A percentile compares a stretch with the other conserved stretches of the same genome.
Conservation (phyloP, 768 basidiomycete species). For the Lepiota venenata region DNA sequence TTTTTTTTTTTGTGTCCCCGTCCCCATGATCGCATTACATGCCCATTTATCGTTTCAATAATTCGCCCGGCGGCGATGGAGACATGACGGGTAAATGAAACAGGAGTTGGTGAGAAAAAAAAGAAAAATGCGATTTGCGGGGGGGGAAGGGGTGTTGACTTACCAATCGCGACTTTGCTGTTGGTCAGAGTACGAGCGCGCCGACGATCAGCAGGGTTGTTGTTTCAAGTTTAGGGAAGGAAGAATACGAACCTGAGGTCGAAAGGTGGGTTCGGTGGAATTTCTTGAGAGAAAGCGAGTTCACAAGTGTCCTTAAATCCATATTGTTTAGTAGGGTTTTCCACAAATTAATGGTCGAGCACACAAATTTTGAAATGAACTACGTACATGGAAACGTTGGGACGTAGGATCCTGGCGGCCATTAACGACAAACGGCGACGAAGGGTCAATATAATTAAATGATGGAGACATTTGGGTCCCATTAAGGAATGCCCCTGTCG, state of each 20-base stretch:
- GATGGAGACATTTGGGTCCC: conserved; percentile 34
- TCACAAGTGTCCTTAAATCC: conserved; percentile 39
- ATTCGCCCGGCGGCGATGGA: background rate
- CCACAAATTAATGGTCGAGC: background rate
- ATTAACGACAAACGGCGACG: conserved; percentile 39
- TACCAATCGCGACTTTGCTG: conserved; percentile 46
- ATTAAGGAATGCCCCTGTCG: conserved; percentile 44
- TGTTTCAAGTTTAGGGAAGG: no score
- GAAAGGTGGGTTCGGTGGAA: conserved; percentile 46
- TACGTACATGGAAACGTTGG: conserved; percentile 44
- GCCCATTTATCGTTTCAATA: no score
- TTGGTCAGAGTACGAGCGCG: background rate
- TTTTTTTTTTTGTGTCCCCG: conserved; percentile 14
- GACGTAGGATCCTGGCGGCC: conserved; percentile 41
- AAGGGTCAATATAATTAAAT: conserved; percentile 43
- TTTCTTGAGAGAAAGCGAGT: conserved; percentile 31
- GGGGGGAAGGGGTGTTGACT: conserved; percentile 8
- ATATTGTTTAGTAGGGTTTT: no score
- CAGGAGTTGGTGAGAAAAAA: background rate
- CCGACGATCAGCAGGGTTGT: no score
- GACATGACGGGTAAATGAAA: background rate
- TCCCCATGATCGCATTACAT: background rate
- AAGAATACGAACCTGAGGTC: conserved; percentile 30
- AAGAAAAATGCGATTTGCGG: no score
- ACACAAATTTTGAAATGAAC: background rate